A percentile compares a stretch with the other conserved stretches of the same genome.
Evolutionary conservation across 305 asterid species (phyloP).

Genomic region (Euphrasia arctica): DNA sequence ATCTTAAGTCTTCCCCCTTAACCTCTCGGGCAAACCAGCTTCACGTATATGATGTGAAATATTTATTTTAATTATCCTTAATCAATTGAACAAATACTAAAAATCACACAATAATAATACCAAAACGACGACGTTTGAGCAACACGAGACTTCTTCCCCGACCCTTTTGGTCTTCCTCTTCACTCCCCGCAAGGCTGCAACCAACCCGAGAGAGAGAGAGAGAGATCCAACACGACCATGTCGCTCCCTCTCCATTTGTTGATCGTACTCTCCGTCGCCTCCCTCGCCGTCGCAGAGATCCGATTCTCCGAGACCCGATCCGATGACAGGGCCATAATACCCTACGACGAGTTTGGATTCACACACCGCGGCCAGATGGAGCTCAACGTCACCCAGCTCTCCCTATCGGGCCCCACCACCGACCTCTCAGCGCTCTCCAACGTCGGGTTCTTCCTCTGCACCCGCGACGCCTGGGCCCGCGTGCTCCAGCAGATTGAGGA

Average conservation of each 20-base stretch:
- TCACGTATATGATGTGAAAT: too few relatives aligned
- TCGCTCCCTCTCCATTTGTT: slow-evolving; percentile 28
- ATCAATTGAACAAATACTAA: background rate
- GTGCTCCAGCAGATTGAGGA: slow-evolving; percentile 61
- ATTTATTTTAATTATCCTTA: too few relatives aligned
- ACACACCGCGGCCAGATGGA: slow-evolving; percentile 72
- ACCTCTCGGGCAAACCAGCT: slow-evolving; percentile 96
- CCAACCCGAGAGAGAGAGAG: slow-evolving; percentile 22
- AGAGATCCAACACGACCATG: slow-evolving; percentile 32
- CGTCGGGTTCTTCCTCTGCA: slow-evolving; percentile 74
- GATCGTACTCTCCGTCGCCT: slow-evolving; percentile 28
- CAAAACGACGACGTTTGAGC: background rate
- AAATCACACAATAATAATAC: background rate
- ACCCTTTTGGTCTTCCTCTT: background rate
- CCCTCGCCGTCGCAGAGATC: slow-evolving; percentile 54
- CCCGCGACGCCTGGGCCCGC: slow-evolving; percentile 62
- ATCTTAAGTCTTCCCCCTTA: slow-evolving; percentile 88
- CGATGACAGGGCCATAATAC: slow-evolving; percentile 56
- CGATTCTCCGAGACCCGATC: slow-evolving; percentile 58
- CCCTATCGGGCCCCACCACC: slow-evolving; percentile 34
- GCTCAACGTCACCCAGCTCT: slow-evolving; percentile 43
- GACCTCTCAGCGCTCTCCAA: slow-evolving; percentile 41
- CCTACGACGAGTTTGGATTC: slow-evolving; percentile 78
- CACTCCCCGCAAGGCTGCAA: background rate
- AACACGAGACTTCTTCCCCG: background rate